Evolutionary conservation across 2,329 filamentous ascomycete genomes (phyloP).

Genomic region (Paramyrothecium roridum): DNA sequence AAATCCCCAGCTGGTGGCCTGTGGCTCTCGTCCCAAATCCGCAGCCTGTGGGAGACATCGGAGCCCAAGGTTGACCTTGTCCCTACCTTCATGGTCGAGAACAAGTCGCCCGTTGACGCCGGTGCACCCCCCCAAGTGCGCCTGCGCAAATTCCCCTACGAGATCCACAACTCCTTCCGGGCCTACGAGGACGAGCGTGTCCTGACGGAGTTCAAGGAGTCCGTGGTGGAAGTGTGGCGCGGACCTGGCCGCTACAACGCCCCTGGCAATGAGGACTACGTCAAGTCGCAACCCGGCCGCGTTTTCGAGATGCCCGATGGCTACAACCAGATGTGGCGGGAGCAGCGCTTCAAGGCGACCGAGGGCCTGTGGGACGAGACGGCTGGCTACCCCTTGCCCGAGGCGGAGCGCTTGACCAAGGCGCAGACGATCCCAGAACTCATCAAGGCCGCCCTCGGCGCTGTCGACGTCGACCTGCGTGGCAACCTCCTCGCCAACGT

Average conservation of each 20-base stretch:
- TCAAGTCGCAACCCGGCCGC: conserved; percentile 69
- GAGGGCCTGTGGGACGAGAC: conserved; percentile 91
- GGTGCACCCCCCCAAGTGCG: conserved; percentile 74
- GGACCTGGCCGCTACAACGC: conserved; percentile 66
- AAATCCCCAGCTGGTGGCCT: conserved; percentile 83
- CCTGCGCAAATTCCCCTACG: conserved; percentile 65
- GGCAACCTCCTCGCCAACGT: conserved; percentile 83
- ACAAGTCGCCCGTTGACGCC: conserved; percentile 86
- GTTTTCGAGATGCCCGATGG: conserved; percentile 98
- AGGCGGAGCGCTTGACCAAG: conserved; percentile 53
- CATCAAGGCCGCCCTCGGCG: conserved; percentile 71
- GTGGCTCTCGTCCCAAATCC: conserved; percentile 86
- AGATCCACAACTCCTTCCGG: conserved; percentile 69
- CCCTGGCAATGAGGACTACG: conserved; percentile 73
- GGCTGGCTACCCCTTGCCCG: conserved; percentile 57
- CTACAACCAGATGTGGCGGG: conserved; percentile 90
- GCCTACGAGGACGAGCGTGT: conserved; percentile 87
- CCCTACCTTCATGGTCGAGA: conserved; percentile 83
- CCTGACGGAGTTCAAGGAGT: conserved; percentile 95
- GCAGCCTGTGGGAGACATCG: conserved; percentile 69
- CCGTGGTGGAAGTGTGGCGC: conserved; percentile 89
- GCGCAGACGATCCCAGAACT: conserved; percentile 81
- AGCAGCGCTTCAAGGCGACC: conserved; percentile 79
- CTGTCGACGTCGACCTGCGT: conserved; percentile 85
- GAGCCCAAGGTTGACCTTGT: conserved; percentile 70